Evolutionary conservation across 768 basidiomycete species (phyloP).

Genomic region (Tylopilus sp.): DNA sequence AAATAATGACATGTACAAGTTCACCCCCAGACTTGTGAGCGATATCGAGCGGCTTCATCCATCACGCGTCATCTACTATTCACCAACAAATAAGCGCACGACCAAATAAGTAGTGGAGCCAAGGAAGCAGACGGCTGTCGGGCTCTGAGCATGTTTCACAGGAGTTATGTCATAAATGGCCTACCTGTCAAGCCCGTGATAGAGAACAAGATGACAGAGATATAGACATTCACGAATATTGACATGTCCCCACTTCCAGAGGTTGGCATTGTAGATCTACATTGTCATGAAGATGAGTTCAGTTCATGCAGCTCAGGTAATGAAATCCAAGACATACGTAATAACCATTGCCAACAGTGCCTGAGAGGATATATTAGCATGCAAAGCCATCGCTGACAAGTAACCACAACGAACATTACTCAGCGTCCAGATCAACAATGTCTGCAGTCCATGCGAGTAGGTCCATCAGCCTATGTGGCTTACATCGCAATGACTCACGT

Average conservation of each 20-base stretch:
- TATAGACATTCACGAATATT: not conserved
- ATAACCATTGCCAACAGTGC: conserved; percentile 73
- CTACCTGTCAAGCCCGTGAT: not conserved
- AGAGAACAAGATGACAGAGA: not conserved
- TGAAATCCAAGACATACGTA: conserved; percentile 46
- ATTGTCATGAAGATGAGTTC: not conserved
- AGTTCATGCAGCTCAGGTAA: not conserved
- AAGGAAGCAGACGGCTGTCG: not conserved
- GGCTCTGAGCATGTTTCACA: not conserved
- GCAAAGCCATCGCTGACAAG: not conserved
- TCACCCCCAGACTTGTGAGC: too few species aligned
- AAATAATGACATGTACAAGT: too few species aligned
- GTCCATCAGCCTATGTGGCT: conserved; percentile 12
- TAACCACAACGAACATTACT: conserved; percentile 61
- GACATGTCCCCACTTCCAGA: not conserved
- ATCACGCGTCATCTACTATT: not conserved
- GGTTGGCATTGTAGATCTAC: not conserved
- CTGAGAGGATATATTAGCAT: conserved; percentile 30
- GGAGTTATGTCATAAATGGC: not conserved
- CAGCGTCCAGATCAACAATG: conserved; percentile 85
- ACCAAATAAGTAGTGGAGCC: not conserved
- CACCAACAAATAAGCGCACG: not conserved
- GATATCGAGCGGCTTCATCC: too few species aligned
- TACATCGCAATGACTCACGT: conserved; percentile 37
- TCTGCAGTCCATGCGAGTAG: conserved; percentile 34